Percentiles rank a stretch among this genome's conserved stretches.
Evolutionary conservation across 306 rosid genomes (phyloP).

Genomic region (Begonia loranthoides): DNA sequence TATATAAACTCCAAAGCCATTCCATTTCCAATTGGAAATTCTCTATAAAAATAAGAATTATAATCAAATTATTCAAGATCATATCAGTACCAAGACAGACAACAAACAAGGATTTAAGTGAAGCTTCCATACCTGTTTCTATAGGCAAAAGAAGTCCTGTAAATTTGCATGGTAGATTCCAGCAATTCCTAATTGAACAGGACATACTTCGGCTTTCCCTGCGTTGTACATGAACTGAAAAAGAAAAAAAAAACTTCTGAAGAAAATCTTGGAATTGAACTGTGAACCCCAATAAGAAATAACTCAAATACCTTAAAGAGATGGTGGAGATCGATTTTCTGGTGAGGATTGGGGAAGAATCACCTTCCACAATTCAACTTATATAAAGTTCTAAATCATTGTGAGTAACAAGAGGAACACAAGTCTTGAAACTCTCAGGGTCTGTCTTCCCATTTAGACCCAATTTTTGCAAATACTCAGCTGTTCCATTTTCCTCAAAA

Average conservation of each 20-base stretch:
- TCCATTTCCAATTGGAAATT: constrained; percentile 57
- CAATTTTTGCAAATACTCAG: constrained; percentile 52
- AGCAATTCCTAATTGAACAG: constrained; percentile 96
- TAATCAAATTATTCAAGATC: no score
- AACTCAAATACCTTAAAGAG: constrained; percentile 51
- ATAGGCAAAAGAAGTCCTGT: constrained; percentile 66
- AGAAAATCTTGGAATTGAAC: constrained; percentile 2
- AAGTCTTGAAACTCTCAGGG: constrained; percentile 60
- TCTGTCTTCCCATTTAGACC: constrained; percentile 76
- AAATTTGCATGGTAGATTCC: constrained; percentile 64
- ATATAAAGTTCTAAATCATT: constrained; percentile 56
- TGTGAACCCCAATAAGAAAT: neutral
- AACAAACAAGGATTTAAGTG: neutral
- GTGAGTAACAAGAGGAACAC: constrained; percentile 69
- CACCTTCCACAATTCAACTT: constrained; percentile 58
- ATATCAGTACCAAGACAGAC: no score
- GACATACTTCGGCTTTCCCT: constrained; percentile 65
- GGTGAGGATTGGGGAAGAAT: constrained; percentile 56
- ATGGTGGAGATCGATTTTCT: constrained; percentile 62
- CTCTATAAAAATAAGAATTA: constrained; percentile 22
- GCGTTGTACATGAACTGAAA: constrained; percentile 91
- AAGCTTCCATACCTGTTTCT: constrained; percentile 52
- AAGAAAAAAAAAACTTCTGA: constrained; percentile 4
- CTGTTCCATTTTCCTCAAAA: constrained; percentile 56
- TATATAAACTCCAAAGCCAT: constrained; percentile 67